Evolutionary conservation across 2,329 filamentous ascomycete genomes (phyloP).

Genomic region (Chaetomiaceae sp.): DNA sequence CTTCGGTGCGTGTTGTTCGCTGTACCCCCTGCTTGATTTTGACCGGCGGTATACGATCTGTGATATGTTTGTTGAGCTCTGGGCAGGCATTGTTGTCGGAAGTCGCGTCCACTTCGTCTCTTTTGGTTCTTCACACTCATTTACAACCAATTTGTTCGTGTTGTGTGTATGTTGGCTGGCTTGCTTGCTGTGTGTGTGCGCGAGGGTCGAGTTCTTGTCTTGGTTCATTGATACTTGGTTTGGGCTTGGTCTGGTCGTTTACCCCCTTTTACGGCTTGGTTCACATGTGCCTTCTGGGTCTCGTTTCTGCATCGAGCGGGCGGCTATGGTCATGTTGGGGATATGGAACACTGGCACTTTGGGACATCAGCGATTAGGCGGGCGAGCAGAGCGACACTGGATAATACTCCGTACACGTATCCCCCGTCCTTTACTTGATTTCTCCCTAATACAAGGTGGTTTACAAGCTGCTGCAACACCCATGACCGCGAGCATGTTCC

Average conservation of each 20-base stretch:
- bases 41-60: neutral
- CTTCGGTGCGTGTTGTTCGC: constrained; percentile 4
- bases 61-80: neutral
- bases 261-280: neutral
- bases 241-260: neutral
- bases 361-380: neutral
- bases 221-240: neutral
- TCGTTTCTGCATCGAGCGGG: constrained; percentile 7
- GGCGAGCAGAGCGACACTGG: constrained; percentile 5
- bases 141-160: neutral
- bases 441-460: neutral
- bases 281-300: neutral
- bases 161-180: neutral
- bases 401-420: constrained; percentile 7
- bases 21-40: neutral
- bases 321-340: neutral
- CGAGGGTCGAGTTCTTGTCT: neutral
- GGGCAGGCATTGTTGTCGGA: neutral
- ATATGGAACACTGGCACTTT: neutral
- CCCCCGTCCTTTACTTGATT: neutral
- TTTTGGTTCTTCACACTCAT: neutral
- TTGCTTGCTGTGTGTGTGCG: neutral
- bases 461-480: no score
- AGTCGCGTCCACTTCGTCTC: neutral
- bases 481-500: no score